Conservation (phyloP, 768 basidiomycete genomes). For the Kockovaella imperatae region DNA sequence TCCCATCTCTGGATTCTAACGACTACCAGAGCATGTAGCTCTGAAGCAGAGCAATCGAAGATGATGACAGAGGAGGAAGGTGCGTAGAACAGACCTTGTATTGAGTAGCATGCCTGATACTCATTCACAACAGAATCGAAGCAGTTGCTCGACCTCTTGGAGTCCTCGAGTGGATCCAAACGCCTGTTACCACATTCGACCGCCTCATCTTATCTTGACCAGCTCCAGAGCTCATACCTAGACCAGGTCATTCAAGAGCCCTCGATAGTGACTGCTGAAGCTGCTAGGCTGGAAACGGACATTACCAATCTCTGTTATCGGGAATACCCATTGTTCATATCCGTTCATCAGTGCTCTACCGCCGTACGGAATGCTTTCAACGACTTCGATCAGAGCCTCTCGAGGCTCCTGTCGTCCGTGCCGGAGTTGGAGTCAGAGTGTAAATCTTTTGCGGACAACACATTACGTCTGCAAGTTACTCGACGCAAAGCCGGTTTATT, state of each 20-base stretch:
- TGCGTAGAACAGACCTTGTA: too few species aligned
- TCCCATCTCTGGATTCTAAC: too few species aligned
- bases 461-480: slow-evolving; percentile 59
- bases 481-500: slow-evolving; percentile 71
- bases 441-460: slow-evolving; percentile 65
- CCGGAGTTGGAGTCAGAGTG: slow-evolving; percentile 71
- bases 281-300: slow-evolving; percentile 78
- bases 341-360: slow-evolving; percentile 71
- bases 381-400: slow-evolving; percentile 66
- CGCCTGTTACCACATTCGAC: slow-evolving; percentile 5
- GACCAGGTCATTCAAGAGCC: slow-evolving; percentile 67
- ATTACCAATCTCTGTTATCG: slow-evolving; percentile 82
- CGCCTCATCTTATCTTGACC: slow-evolving; percentile 53
- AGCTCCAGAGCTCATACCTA: slow-evolving; percentile 61
- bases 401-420: slow-evolving; percentile 56
- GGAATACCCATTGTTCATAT: slow-evolving; percentile 84
- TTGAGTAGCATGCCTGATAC: background rate
- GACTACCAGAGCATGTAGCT: background rate
- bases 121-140: background rate
- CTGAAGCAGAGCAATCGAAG: background rate
- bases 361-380: slow-evolving; percentile 65
- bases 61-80: background rate
- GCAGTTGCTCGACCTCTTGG: too few species aligned
- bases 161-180: too few species aligned
- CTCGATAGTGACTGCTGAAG: slow-evolving; percentile 66